phyloP scores from a whole-genome alignment of 371 early-diverging fungal species.

The Mucor irregularis region DNA sequence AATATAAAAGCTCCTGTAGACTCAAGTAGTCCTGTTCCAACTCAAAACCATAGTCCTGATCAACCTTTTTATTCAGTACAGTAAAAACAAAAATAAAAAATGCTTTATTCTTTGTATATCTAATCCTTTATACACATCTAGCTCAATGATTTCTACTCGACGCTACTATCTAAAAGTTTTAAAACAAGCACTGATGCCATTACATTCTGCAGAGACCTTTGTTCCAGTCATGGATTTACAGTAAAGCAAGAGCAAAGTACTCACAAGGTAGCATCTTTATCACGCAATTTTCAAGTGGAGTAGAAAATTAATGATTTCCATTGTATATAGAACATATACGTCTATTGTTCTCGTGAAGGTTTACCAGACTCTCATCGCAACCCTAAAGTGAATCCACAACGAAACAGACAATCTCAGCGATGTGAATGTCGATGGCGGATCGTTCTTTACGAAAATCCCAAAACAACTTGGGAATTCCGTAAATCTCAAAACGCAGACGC shows the following conservation, averaged over 20 bases:
- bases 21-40: slow-evolving; percentile 17
- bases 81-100: too few relatives aligned
- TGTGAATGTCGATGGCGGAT: slow-evolving; percentile 71
- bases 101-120: neutral
- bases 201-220: slow-evolving; percentile 54
- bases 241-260: slow-evolving; percentile 71
- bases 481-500: slow-evolving; percentile 64
- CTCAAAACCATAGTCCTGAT: slow-evolving; percentile 27
- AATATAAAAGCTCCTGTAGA: slow-evolving; percentile 8
- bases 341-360: slow-evolving; percentile 68
- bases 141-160: slow-evolving; percentile 42
- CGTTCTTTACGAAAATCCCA: slow-evolving; percentile 54
- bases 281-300: too few relatives aligned
- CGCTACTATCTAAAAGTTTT: slow-evolving; percentile 33
- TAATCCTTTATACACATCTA: neutral
- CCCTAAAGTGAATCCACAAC: slow-evolving; percentile 56
- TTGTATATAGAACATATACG: slow-evolving; percentile 54
- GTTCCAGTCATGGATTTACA: slow-evolving; percentile 63
- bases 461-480: slow-evolving; percentile 55
- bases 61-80: slow-evolving; percentile 27
- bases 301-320: too few relatives aligned
- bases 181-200: slow-evolving; percentile 50
- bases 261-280: slow-evolving; percentile 49
- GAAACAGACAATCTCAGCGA: slow-evolving; percentile 60
- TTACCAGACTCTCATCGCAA: slow-evolving; percentile 61